Conservation (phyloP, 768 basidiomycete genomes). For the Russula sp. region DNA sequence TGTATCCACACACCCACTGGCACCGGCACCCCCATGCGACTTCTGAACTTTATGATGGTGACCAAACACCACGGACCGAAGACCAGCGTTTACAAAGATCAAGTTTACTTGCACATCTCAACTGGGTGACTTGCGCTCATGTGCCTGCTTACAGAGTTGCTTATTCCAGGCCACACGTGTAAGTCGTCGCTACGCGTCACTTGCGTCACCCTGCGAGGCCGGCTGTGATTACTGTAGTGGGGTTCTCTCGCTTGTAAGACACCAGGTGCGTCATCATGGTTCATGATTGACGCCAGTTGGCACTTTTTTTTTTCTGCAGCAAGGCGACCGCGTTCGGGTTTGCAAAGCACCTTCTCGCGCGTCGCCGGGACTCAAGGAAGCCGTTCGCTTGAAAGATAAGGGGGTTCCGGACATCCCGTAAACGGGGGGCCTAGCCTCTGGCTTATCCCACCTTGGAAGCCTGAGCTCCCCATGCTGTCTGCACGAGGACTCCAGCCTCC, state of each 20-base stretch:
- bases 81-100: not conserved
- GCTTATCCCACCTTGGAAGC: not conserved
- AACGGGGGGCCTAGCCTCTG: constrained; percentile 6
- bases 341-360: not conserved
- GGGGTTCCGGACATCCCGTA: constrained; percentile 4
- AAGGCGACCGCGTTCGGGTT: not conserved
- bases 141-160: not conserved
- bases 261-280: constrained; percentile 7
- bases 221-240: not conserved
- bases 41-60: not conserved
- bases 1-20: not conserved
- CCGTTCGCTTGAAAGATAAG: constrained; percentile 6
- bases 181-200: not conserved
- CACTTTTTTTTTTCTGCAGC: not conserved
- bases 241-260: not conserved
- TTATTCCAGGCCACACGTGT: not conserved
- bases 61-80: not conserved
- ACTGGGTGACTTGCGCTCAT: not conserved
- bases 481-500: constrained; percentile 8
- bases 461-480: not conserved
- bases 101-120: not conserved
- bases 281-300: constrained; percentile 5
- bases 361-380: not conserved
- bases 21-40: not conserved
- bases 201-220: not conserved